These are phyloP conservation scores for Chytriomyces hyalinus DNA, from an alignment of 192 early-diverging fungal genomes.

Conservation along the genomic window DNA sequence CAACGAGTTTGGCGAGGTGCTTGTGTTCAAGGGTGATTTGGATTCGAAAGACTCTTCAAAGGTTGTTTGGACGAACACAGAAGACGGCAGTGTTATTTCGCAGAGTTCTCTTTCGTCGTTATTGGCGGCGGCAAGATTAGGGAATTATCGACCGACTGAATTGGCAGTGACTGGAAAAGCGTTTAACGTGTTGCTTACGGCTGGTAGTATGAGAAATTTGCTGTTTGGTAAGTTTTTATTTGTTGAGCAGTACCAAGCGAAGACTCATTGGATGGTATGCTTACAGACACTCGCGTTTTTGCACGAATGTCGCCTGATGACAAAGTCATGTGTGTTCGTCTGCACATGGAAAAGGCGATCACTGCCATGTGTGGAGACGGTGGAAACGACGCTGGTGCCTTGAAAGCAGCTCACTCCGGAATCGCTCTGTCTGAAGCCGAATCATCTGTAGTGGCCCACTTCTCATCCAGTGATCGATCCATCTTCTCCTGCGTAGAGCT, in stretches of 20 bases:
- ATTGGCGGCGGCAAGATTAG: slow-evolving; percentile 8
- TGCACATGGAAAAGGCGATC: slow-evolving; percentile 79
- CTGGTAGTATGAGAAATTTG: slow-evolving; percentile 54
- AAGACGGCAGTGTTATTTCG: slow-evolving; percentile 10
- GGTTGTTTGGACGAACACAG: slow-evolving; percentile 39
- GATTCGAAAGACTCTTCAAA: neutral
- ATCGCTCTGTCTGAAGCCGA: slow-evolving; percentile 81
- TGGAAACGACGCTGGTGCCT: slow-evolving; percentile 84
- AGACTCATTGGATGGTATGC: slow-evolving; percentile 7
- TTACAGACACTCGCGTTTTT: slow-evolving; percentile 70
- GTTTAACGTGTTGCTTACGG: slow-evolving; percentile 57
- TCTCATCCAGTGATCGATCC: slow-evolving; percentile 67
- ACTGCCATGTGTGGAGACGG: slow-evolving; percentile 90
- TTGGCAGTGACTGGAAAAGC: slow-evolving; percentile 76
- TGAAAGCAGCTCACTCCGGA: slow-evolving; percentile 81
- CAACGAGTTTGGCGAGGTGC: slow-evolving; percentile 60
- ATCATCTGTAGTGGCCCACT: slow-evolving; percentile 85
- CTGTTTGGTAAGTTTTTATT: slow-evolving; percentile 50
- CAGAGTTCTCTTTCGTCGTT: neutral
- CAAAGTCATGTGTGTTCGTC: slow-evolving; percentile 74
- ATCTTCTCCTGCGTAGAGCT: slow-evolving; percentile 74
- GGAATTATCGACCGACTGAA: slow-evolving; percentile 54
- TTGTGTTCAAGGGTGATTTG: slow-evolving; percentile 43
- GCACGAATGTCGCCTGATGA: slow-evolving; percentile 80
- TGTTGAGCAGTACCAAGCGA: neutral